These are phyloP conservation scores for Plasmodium knowlesi DNA, from an alignment of 169 alveolate species.

Conservation along the genomic window DNA sequence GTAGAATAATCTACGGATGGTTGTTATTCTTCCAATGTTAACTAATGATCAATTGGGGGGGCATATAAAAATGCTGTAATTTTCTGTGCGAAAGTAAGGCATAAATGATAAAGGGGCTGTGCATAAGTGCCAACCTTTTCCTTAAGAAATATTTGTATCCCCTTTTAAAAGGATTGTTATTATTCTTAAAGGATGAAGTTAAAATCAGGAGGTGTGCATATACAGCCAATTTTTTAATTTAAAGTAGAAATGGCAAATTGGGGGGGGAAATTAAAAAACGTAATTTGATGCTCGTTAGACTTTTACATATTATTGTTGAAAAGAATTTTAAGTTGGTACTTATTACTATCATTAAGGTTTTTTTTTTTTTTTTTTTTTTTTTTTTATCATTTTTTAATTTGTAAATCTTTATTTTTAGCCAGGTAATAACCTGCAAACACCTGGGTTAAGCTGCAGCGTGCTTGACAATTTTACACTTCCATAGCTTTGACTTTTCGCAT, in stretches of 20 bases:
- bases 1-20: background rate
- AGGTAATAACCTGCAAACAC: background rate
- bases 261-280: slow-evolving; percentile 3
- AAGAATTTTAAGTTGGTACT: background rate
- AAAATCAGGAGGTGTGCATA: slow-evolving; percentile 19
- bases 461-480: background rate
- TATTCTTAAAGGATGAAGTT: background rate
- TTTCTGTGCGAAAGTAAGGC: background rate
- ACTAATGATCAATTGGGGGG: background rate
- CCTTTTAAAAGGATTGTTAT: slow-evolving; percentile 10
- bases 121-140: background rate
- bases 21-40: background rate
- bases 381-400: background rate
- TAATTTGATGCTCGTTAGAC: slow-evolving; percentile 3
- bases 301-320: background rate
- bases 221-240: slow-evolving; percentile 3
- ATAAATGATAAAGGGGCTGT: background rate
- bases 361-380: background rate
- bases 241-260: slow-evolving; percentile 10
- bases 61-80: background rate
- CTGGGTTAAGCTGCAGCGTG: background rate
- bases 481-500: background rate
- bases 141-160: slow-evolving; percentile 7
- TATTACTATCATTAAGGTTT: background rate
- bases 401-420: background rate